Percentiles rank a stretch among this genome's conserved stretches.
Conservation (phyloP, 208 protist genomes). For the Crithidia expoeki region DNA sequence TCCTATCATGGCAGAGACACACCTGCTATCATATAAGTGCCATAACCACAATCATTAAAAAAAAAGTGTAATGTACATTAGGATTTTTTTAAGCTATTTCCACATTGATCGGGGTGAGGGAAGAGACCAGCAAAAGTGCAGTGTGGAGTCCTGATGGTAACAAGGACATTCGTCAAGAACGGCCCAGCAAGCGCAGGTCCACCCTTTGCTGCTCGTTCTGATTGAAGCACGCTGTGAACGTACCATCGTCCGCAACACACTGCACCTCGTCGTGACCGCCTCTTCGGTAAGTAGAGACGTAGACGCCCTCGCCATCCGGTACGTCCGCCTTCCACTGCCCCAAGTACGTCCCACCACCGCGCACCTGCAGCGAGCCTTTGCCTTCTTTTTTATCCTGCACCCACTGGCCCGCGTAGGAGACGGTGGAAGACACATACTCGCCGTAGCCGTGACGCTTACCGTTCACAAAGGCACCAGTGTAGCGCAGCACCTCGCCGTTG, state of each 20-base stretch:
- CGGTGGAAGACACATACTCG: conserved; percentile 48
- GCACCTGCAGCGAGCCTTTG: conserved; percentile 50
- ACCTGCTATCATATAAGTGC: too few relatives aligned
- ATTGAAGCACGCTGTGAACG: conserved; percentile 20
- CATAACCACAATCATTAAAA: too few relatives aligned
- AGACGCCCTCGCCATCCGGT: conserved; percentile 60
- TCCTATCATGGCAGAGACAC: too few relatives aligned
- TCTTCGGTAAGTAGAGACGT: conserved; percentile 15
- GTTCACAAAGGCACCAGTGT: conserved; percentile 66
- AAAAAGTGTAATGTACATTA: too few relatives aligned
- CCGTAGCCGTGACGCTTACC: conserved; percentile 77
- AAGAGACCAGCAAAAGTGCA: too few relatives aligned
- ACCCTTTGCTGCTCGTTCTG: conserved; percentile 23
- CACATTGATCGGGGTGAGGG: too few relatives aligned
- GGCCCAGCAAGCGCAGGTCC: conserved; percentile 25
- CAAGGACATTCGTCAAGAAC: too few relatives aligned
- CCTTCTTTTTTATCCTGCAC: conserved; percentile 73
- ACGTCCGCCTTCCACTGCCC: conserved; percentile 63
- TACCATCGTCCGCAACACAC: conserved; percentile 27
- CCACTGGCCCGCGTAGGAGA: conserved; percentile 83
- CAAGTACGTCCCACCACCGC: conserved; percentile 39
- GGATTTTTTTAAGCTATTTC: too few relatives aligned
- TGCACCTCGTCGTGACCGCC: conserved; percentile 23
- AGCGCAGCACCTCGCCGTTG: conserved; percentile 34
- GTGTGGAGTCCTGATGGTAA: too few relatives aligned